Base-by-base conservation (phyloP, 1,284 basidiomycete genomes). In the Apiotrichum veenhuisii region DNA sequence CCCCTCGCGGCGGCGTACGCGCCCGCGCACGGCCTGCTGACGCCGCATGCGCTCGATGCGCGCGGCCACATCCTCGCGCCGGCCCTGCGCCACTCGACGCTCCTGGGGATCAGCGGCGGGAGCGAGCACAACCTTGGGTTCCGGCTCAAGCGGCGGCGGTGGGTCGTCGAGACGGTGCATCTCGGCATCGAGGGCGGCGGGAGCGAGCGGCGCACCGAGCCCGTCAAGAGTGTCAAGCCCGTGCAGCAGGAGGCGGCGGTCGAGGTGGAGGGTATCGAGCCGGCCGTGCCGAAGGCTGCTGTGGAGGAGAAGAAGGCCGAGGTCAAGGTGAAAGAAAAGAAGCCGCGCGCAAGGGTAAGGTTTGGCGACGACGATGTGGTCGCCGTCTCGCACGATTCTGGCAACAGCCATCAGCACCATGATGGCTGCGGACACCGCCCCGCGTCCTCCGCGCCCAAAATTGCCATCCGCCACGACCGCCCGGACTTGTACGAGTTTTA, bases 91-190 rank as follows among this genome's bases (percentile, higher is more conserved):
- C 85, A 84, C 63, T 94, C 88, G 20, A 81, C 82, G 5, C 80
- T 95, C 44, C 86, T 89, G 18, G 90, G 89, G 12, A 77, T 90
- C 44, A 79, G 78, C 23, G 65, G 58, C 9, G 65, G 67, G 0
- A 80, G 80, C 0, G 80, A 97, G 75, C 97, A 98, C 76, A 97
- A 98, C 68, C 82, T 98, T 18, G 92, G 89, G 8, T 98, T 98
- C 82, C 90, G 88, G 73, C 89, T 92, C 66, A 94, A 87, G 68
- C 81, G 94, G 60, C 92, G 90, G 72, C 79, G 89, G 38, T 80
- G 97, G 49, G 80, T 95, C 23, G 84, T 98, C 63, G 94, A 98
- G 78, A 97, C 92, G 23, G 79, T 97, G 57, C 91, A 96, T 78
- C 81, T 97, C 14, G 95, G 94, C 69, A 82, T 92, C 5, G 93